phyloP scores from a whole-genome alignment of 164 flowering plant genomes.

The Protea cynaroides region DNA sequence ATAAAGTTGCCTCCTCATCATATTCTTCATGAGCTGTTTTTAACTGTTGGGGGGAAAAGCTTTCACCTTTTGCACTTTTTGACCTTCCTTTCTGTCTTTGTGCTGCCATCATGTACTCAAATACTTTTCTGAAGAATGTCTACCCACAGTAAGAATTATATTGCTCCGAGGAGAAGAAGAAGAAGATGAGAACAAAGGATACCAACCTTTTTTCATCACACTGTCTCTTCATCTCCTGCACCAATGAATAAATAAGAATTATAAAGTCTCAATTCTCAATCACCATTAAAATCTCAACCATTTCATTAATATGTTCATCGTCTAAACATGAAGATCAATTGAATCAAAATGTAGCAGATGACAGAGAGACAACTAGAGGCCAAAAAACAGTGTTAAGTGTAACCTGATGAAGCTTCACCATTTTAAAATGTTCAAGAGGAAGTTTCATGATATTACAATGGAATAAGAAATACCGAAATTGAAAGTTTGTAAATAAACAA shows the following conservation, averaged over 20 bases:
- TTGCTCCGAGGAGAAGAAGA: conserved; percentile 2
- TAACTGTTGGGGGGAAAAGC: conserved; percentile 45
- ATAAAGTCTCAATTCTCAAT: not conserved
- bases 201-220: conserved; percentile 90
- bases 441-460: not conserved
- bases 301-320: too few relatives aligned
- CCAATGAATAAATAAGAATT: conserved; percentile 9
- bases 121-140: conserved; percentile 40
- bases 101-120: conserved; percentile 50
- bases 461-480: not conserved
- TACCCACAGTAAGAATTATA: conserved; percentile 13
- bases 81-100: conserved; percentile 60
- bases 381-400: not conserved
- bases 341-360: not conserved
- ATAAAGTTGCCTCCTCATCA: conserved; percentile 75
- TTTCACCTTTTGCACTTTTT: conserved; percentile 52
- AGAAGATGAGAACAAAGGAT: conserved; percentile 8
- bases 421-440: not conserved
- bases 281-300: not conserved
- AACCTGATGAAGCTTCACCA: not conserved
- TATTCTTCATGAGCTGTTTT: conserved; percentile 70
- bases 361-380: not conserved
- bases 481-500: not conserved
- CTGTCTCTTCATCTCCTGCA: conserved; percentile 89
- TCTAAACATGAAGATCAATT: not conserved